Percentiles rank a stretch among this genome's conserved stretches.
These are phyloP conservation scores for Ascochyta fabae DNA, from an alignment of 2,329 filamentous ascomycete genomes.

Conservation along the genomic window DNA sequence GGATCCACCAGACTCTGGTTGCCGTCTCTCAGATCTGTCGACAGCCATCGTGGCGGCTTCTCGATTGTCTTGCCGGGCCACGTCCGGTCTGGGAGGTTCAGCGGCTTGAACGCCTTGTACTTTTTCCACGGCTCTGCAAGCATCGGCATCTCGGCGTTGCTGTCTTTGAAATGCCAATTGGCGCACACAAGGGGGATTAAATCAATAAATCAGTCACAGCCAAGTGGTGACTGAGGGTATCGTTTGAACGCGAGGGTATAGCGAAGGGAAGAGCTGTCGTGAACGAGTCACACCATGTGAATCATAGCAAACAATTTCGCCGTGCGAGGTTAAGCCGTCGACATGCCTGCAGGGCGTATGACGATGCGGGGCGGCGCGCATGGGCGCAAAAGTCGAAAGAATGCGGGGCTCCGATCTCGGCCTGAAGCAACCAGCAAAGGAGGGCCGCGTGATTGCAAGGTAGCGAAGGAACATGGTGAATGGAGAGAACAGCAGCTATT, in stretches of 20 bases:
- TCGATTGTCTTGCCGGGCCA: conserved; percentile 85
- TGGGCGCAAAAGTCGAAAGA: conserved; percentile 14
- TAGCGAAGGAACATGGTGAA: too few relatives aligned
- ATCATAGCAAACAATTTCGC: conserved; percentile 12
- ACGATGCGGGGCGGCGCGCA: conserved; percentile 17
- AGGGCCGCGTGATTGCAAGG: too few relatives aligned
- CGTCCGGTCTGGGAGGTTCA: conserved; percentile 73
- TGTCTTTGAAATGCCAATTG: conserved; percentile 2
- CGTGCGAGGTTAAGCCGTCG: conserved; percentile 16
- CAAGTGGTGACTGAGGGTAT: conserved; percentile 9
- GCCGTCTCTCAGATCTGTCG: conserved; percentile 86
- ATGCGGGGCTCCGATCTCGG: conserved; percentile 17
- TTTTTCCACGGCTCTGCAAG: conserved; percentile 79
- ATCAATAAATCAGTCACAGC: neutral
- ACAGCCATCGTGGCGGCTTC: conserved; percentile 89
- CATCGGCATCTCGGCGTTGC: conserved; percentile 52
- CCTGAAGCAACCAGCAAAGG: too few relatives aligned
- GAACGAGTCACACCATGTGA: conserved; percentile 14
- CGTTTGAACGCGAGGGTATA: neutral
- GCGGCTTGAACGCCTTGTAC: conserved; percentile 72
- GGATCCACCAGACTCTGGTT: conserved; percentile 93
- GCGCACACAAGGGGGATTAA: neutral
- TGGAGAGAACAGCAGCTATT: too few relatives aligned
- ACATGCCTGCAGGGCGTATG: conserved; percentile 13
- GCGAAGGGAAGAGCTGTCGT: neutral